These are phyloP conservation scores for Leishmania major DNA, from an alignment of 208 protist genomes.

Conservation along the genomic window DNA sequence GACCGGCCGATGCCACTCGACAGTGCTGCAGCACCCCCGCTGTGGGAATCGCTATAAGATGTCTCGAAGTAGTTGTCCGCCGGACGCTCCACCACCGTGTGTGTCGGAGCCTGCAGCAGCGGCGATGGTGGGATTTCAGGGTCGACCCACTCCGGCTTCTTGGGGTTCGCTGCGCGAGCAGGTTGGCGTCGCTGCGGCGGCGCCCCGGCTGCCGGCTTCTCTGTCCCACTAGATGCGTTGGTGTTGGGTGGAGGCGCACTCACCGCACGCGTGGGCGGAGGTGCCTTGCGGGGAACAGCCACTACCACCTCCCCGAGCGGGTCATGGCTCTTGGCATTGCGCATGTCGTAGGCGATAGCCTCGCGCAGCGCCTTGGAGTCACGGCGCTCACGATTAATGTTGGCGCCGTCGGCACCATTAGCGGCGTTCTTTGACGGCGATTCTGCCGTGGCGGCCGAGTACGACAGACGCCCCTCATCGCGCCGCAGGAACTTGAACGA, in stretches of 20 bases:
- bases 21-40: not conserved
- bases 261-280: constrained; percentile 40
- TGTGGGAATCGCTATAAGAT: constrained; percentile 6
- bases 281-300: constrained; percentile 79
- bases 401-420: constrained; percentile 20
- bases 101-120: constrained; percentile 1
- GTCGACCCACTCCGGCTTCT: constrained; percentile 49
- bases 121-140: constrained; percentile 21
- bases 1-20: constrained; percentile 6
- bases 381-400: constrained; percentile 40
- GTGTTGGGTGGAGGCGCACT: constrained; percentile 20
- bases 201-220: not conserved
- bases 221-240: not conserved
- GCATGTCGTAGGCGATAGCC: constrained; percentile 88
- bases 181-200: constrained; percentile 14
- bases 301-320: constrained; percentile 78
- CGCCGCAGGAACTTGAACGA: constrained; percentile 84
- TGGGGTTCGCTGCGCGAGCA: constrained; percentile 1
- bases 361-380: constrained; percentile 79
- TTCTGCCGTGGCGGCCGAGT: constrained; percentile 34
- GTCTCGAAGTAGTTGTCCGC: not conserved
- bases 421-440: constrained; percentile 21
- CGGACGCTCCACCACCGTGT: not conserved
- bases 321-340: constrained; percentile 72
- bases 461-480: constrained; percentile 85